Evolutionary conservation across 192 early-diverging fungal species (phyloP).

Genomic region (Umbelopsis sp.): DNA sequence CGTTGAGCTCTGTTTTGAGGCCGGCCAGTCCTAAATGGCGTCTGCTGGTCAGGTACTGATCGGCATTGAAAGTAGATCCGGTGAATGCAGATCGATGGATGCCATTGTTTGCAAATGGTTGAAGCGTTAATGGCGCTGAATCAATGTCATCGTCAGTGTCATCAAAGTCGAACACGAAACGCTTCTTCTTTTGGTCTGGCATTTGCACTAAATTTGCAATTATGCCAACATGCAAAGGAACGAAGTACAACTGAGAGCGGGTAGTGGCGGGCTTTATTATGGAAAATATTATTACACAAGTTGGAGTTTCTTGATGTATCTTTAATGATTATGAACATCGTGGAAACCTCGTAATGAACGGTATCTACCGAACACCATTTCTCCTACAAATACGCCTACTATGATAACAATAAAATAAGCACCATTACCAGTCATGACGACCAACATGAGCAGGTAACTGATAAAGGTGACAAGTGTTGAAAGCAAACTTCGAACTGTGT

Average conservation of each 20-base stretch:
- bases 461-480: slow-evolving; percentile 37
- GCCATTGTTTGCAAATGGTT: slow-evolving; percentile 31
- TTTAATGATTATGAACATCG: slow-evolving; percentile 23
- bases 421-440: slow-evolving; percentile 56
- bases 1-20: slow-evolving; percentile 62
- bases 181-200: slow-evolving; percentile 7
- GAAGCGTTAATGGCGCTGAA: slow-evolving; percentile 1
- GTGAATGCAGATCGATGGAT: slow-evolving; percentile 33
- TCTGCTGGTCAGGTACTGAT: slow-evolving; percentile 62
- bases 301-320: too few species aligned
- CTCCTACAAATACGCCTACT: slow-evolving; percentile 51
- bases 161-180: slow-evolving; percentile 16
- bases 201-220: not conserved
- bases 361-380: slow-evolving; percentile 51
- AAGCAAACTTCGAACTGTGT: slow-evolving; percentile 44
- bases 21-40: slow-evolving; percentile 68
- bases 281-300: not conserved
- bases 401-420: slow-evolving; percentile 51
- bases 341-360: slow-evolving; percentile 21
- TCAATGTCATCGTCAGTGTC: slow-evolving; percentile 33
- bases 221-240: not conserved
- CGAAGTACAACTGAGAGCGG: not conserved
- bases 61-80: slow-evolving; percentile 53
- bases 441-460: slow-evolving; percentile 55
- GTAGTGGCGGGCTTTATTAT: not conserved